Evolutionary conservation across 1,284 basidiomycete genomes (phyloP).

Genomic region (Farysia itapuensis): DNA sequence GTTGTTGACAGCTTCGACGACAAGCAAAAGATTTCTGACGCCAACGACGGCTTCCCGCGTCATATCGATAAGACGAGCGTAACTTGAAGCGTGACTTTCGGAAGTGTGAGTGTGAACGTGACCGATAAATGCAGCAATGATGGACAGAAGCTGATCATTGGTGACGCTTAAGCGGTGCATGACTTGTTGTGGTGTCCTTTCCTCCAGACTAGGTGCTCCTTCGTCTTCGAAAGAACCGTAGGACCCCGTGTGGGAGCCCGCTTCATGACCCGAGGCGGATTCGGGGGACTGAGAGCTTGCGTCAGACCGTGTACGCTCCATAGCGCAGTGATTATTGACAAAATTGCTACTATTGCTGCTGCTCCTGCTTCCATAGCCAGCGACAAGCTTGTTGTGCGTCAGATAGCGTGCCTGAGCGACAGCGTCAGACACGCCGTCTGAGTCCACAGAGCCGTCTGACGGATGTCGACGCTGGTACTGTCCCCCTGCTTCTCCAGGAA

Average conservation of each 20-base stretch:
- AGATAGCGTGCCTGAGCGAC: constrained; percentile 25
- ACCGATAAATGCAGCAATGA: constrained; percentile 94
- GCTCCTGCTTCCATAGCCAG: background rate
- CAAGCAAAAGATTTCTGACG: constrained; percentile 84
- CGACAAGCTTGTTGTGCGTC: constrained; percentile 24
- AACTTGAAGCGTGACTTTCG: constrained; percentile 78
- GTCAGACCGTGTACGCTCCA: constrained; percentile 25
- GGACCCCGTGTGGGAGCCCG: constrained; percentile 68
- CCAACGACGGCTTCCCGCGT: constrained; percentile 89
- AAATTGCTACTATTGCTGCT: background rate
- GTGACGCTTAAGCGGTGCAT: constrained; percentile 64
- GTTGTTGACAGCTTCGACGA: constrained; percentile 72
- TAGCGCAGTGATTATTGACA: background rate
- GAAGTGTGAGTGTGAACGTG: constrained; percentile 91
- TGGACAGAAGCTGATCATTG: constrained; percentile 74
- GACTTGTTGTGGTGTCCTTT: constrained; percentile 68
- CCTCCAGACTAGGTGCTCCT: constrained; percentile 67
- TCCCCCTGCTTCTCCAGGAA: constrained; percentile 14
- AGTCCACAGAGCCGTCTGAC: constrained; percentile 27
- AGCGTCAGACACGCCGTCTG: constrained; percentile 13
- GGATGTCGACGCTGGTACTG: constrained; percentile 23
- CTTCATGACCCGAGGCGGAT: constrained; percentile 27
- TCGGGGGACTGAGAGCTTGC: constrained; percentile 41
- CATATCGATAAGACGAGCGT: constrained; percentile 88
- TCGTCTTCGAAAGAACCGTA: constrained; percentile 66